Conservation (phyloP, 495 filamentous ascomycete genomes). For the Aspergillus wentii region DNA sequence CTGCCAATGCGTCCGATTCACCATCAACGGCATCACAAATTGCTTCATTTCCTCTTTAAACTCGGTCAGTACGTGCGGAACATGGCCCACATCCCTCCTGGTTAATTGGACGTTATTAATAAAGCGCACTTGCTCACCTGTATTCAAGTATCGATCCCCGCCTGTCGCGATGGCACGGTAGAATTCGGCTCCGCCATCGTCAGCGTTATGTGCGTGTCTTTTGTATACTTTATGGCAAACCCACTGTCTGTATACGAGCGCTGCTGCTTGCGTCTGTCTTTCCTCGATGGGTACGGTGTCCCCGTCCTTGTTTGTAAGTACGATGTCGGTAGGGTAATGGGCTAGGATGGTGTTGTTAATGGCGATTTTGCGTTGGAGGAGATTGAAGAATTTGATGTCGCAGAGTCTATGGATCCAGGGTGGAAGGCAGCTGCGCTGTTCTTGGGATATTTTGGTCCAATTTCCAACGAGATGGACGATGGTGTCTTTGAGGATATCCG, state of each 20-base stretch:
- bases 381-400: constrained; percentile 10
- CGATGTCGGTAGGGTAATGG: constrained; percentile 7
- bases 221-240: constrained; percentile 10
- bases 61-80: constrained; percentile 42
- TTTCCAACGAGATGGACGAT: constrained; percentile 42
- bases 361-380: constrained; percentile 2
- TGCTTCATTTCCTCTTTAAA: constrained; percentile 26
- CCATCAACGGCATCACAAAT: constrained; percentile 16
- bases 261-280: constrained; percentile 27
- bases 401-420: constrained; percentile 18
- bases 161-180: constrained; percentile 22
- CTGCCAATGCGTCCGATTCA: no score
- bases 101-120: constrained; percentile 16
- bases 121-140: constrained; percentile 3
- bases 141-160: constrained; percentile 17
- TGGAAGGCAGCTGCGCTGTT: constrained; percentile 8
- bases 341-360: constrained; percentile 20
- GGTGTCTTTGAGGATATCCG: constrained; percentile 41
- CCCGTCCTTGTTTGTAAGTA: constrained; percentile 4
- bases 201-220: constrained; percentile 11
- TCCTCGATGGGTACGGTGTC: constrained; percentile 8
- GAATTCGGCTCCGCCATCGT: constrained; percentile 27
- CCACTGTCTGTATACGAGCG: constrained; percentile 25
- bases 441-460: constrained; percentile 22
- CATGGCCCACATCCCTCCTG: constrained; percentile 18